Conservation (phyloP, 2,329 filamentous ascomycete species). For the Fusarium armeniacum region DNA sequence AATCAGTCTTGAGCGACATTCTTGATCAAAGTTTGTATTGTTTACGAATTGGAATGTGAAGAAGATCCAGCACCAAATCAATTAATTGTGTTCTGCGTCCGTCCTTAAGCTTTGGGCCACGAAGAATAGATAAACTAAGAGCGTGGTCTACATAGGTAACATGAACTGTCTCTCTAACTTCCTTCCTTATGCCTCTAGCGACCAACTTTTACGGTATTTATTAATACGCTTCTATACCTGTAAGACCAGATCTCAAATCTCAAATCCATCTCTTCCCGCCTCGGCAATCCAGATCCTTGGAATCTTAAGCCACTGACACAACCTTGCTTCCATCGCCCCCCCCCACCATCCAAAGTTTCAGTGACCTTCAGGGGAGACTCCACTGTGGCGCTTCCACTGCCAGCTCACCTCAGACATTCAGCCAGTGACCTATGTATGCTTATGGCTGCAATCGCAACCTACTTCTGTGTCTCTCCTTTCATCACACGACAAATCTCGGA, state of each 20-base stretch:
- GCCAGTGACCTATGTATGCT: constrained; percentile 13
- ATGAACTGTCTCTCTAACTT: too few species aligned
- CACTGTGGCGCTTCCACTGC: constrained; percentile 39
- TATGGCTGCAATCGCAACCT: constrained; percentile 6
- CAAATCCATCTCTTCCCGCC: constrained; percentile 24
- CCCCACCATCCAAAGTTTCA: constrained; percentile 41
- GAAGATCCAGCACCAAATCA: not conserved
- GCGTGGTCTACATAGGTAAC: too few species aligned
- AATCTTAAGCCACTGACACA: constrained; percentile 40
- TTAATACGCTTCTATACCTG: not conserved
- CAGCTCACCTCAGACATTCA: constrained; percentile 16
- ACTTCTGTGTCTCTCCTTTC: constrained; percentile 16
- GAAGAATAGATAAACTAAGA: too few species aligned
- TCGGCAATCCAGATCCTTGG: constrained; percentile 31
- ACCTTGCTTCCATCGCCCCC: not conserved
- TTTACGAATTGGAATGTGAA: constrained; percentile 9
- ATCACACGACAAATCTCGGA: constrained; percentile 5
- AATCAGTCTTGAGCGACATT: not conserved
- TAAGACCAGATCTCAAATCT: constrained; percentile 23
- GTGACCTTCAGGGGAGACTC: constrained; percentile 38
- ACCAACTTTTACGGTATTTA: not conserved
- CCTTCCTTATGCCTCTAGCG: too few species aligned
- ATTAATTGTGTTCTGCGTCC: too few species aligned
- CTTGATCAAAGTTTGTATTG: constrained; percentile 21
- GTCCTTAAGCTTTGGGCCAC: too few species aligned